phyloP scores from a whole-genome alignment of 169 alveolate genomes.

The Cryptosporidium andersoni region DNA sequence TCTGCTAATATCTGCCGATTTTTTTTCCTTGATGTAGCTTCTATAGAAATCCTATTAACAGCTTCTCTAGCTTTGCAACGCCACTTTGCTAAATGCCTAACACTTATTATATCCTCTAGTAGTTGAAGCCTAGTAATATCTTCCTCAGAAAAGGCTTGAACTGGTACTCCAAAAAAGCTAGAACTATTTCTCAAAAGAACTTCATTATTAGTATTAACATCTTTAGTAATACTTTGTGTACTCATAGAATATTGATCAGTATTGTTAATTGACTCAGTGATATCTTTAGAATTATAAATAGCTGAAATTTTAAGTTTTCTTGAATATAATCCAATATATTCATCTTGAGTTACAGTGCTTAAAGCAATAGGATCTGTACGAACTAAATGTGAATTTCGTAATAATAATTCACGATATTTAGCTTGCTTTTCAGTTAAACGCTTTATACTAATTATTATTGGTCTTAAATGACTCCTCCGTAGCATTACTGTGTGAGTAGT shows the following conservation, averaged over 20 bases:
- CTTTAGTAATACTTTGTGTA: slow-evolving; percentile 9
- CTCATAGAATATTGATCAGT: too few species aligned
- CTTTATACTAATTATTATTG: slow-evolving; percentile 44
- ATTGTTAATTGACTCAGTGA: too few species aligned
- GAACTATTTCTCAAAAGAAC: too few species aligned
- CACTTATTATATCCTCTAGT: slow-evolving; percentile 49
- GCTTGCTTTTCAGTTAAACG: slow-evolving; percentile 61
- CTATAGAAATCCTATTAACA: slow-evolving; percentile 45
- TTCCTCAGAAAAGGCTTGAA: slow-evolving; percentile 33
- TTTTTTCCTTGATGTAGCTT: slow-evolving; percentile 68
- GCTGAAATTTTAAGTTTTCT: slow-evolving; percentile 52
- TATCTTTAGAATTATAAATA: background rate
- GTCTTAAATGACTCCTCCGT: slow-evolving; percentile 65
- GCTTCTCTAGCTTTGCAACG: slow-evolving; percentile 65
- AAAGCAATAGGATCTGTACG: slow-evolving; percentile 46
- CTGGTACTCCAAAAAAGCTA: slow-evolving; percentile 33
- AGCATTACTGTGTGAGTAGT: slow-evolving; percentile 58
- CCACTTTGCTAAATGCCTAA: slow-evolving; percentile 59
- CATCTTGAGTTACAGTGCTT: slow-evolving; percentile 57
- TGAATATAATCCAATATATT: slow-evolving; percentile 54
- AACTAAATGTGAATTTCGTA: slow-evolving; percentile 43
- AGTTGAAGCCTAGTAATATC: slow-evolving; percentile 18
- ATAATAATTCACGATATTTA: slow-evolving; percentile 35
- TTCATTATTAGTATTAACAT: slow-evolving; percentile 19
- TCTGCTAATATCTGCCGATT: slow-evolving; percentile 33